Percentiles rank a stretch among this genome's conserved stretches.
These are phyloP conservation scores for Calocybe cyanea DNA, from an alignment of 768 basidiomycete species.

Conservation along the genomic window DNA sequence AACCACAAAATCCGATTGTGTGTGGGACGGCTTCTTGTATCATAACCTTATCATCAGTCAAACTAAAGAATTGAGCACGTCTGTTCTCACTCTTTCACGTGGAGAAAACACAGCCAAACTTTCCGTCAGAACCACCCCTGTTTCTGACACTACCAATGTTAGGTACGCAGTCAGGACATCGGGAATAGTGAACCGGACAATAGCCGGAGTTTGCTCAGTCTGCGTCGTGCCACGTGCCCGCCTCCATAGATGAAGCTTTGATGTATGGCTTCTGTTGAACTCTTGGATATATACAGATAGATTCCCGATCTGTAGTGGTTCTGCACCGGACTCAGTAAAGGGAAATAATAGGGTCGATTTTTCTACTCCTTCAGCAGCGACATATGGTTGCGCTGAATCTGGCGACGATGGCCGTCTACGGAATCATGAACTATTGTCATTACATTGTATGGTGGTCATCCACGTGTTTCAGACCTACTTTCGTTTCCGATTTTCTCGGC, in stretches of 20 bases:
- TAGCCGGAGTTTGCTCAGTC: constrained; percentile 28
- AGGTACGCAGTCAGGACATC: constrained; percentile 70
- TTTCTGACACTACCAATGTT: constrained; percentile 38
- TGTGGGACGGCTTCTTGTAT: constrained; percentile 62
- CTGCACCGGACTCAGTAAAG: constrained; percentile 27
- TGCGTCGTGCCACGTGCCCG: constrained; percentile 21
- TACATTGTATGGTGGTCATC: no score
- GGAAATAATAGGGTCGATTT: constrained; percentile 41
- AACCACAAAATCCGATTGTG: constrained; percentile 62
- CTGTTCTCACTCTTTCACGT: constrained; percentile 54
- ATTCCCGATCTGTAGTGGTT: constrained; percentile 37
- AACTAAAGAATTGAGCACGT: background rate
- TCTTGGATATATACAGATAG: constrained; percentile 53
- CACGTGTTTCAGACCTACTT: constrained; percentile 38
- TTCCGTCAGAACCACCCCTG: constrained; percentile 44
- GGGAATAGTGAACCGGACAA: constrained; percentile 56
- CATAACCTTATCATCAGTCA: background rate
- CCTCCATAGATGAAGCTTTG: constrained; percentile 56
- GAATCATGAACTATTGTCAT: background rate
- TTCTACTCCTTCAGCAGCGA: constrained; percentile 32
- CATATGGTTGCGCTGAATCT: constrained; percentile 58
- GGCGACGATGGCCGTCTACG: constrained; percentile 49
- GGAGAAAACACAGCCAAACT: constrained; percentile 70
- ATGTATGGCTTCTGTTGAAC: constrained; percentile 46
- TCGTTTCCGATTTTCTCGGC: constrained; percentile 52